Evolutionary conservation across 2,329 filamentous ascomycete species (phyloP).

Genomic region (Neophaeococcomyces aloes): DNA sequence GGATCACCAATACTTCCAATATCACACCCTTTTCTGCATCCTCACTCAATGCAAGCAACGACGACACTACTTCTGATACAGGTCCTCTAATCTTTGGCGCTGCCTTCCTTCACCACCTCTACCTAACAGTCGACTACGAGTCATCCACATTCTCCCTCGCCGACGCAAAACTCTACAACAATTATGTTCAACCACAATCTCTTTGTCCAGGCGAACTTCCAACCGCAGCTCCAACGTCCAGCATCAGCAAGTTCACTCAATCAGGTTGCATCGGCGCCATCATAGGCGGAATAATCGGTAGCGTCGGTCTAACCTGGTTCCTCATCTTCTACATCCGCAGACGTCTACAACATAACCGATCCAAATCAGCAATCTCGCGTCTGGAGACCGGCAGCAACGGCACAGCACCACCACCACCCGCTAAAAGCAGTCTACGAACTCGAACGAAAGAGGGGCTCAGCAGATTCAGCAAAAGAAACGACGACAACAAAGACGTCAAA

Average conservation of each 20-base stretch:
- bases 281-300: conserved; percentile 25
- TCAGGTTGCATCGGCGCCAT: conserved; percentile 20
- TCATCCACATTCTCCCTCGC: conserved; percentile 32
- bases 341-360: conserved; percentile 2
- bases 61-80: conserved; percentile 20
- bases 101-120: conserved; percentile 34
- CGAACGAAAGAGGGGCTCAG: background rate
- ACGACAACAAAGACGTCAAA: background rate
- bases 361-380: background rate
- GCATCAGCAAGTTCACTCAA: conserved; percentile 11
- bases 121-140: conserved; percentile 36
- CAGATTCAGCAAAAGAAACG: background rate
- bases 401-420: background rate
- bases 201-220: conserved; percentile 31
- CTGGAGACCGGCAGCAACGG: conserved; percentile 5
- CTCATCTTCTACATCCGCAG: conserved; percentile 11
- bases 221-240: conserved; percentile 21
- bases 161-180: conserved; percentile 29
- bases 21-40: conserved; percentile 20
- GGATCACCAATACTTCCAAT: conserved; percentile 26
- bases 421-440: conserved; percentile 3
- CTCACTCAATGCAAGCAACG: conserved; percentile 21
- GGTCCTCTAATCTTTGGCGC: conserved; percentile 28
- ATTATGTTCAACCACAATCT: conserved; percentile 32
- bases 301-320: conserved; percentile 18